Conservation (phyloP, 164 flowering plant genomes). For the Echeveria elegans region DNA sequence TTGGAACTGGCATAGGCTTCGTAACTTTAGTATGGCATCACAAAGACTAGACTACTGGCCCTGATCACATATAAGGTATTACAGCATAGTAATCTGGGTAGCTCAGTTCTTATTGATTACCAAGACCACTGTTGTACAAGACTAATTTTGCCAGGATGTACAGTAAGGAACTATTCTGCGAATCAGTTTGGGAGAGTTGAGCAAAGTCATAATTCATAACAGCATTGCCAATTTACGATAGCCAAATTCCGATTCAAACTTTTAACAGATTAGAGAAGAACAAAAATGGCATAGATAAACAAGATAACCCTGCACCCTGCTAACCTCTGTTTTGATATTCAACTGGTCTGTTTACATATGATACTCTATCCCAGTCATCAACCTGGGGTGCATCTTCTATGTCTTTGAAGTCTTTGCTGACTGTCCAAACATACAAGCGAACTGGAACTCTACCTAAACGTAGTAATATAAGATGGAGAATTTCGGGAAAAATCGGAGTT, state of each 20-base stretch:
- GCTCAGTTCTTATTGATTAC: neutral
- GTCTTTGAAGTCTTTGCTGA: conserved; percentile 50
- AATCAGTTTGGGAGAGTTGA: neutral
- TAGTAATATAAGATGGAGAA: neutral
- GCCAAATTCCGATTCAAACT: neutral
- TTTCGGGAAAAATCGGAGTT: neutral
- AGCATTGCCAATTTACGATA: neutral
- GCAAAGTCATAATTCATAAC: neutral
- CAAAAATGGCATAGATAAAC: conserved; percentile 2
- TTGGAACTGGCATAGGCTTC: neutral
- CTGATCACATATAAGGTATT: neutral
- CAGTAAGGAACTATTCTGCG: neutral
- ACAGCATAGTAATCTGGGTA: neutral
- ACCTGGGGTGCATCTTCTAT: conserved; percentile 53
- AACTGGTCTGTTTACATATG: conserved; percentile 75
- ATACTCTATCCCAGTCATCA: conserved; percentile 74
- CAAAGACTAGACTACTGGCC: neutral
- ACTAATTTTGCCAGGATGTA: neutral
- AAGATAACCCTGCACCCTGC: conserved; percentile 40
- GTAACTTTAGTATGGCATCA: neutral
- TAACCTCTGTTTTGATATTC: conserved; percentile 50
- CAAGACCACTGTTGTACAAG: neutral
- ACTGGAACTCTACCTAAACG: conserved; percentile 83
- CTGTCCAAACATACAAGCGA: conserved; percentile 59
- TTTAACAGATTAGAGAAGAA: neutral